Evolutionary conservation across 495 filamentous ascomycete species (phyloP), one percentile per base, ranked within the genome.

Genomic region (Penicillium manginii): DNA sequence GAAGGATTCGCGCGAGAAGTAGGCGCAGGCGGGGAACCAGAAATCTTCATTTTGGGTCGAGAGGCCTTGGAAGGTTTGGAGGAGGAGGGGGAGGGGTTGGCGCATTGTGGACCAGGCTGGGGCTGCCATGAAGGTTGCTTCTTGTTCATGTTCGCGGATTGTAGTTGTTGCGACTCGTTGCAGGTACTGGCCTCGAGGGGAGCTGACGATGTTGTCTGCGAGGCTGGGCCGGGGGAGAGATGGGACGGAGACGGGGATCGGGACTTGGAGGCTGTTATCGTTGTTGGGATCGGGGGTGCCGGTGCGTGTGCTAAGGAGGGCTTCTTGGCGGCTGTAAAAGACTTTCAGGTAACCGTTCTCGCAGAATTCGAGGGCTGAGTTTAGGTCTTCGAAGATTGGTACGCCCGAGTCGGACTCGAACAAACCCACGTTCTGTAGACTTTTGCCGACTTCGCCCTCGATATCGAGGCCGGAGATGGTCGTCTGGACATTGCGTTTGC

Each of bases 281-380:
- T 60, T 55, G 31, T 7, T 42, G 40, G 49, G 32, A 43, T 33
- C 18, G 14, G 58, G 22, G 19, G 65, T 6, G 21, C 57, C 59
- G 11, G 45, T 46, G 19, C 65, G 58, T 31, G 54, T 73, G 14
- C 47, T 49, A 15, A 75, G 22, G 11, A 78, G 54, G 7, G 73
- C 73, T 60, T 78, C 73, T 35, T 80, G 78, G 52, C 75, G 76
- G 43, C 60, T 83, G 67, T 94, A 96, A 58, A 96, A 90, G 0
- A 88, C 87, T 60, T 92, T 91, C 12, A 98, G 81, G 22, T 96
- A 91, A 55, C 96, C 89, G 64, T 98, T 98, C 72, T 98, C 94
- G 73, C 93, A 97, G 65, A 83, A 89, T 65, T 98, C 96, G 2
- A 98, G 81, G 0, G 92, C 94, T 4, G 88, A 89, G 73, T 98